phyloP scores from a whole-genome alignment of 208 protist genomes.

The Lotmaria passim region DNA sequence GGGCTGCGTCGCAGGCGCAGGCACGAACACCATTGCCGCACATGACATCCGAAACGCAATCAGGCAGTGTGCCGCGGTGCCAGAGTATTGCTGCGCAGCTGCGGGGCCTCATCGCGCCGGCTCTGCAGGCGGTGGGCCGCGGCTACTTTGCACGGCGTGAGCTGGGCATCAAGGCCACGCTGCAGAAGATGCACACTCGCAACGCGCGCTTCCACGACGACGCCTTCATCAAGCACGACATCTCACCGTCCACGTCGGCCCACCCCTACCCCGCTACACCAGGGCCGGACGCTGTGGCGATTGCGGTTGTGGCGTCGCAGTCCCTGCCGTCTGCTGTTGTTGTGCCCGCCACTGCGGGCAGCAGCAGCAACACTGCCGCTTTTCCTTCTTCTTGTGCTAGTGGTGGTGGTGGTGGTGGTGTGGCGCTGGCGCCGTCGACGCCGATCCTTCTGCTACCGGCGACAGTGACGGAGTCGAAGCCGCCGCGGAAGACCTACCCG shows the following conservation, averaged over 20 bases:
- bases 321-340: neutral
- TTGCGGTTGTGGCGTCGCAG: neutral
- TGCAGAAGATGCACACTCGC: neutral
- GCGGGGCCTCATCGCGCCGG: conserved; percentile 8
- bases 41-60: neutral
- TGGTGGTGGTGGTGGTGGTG: neutral
- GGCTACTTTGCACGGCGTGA: conserved; percentile 35
- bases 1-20: neutral
- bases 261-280: neutral
- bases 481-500: neutral
- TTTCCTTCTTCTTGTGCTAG: neutral
- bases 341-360: neutral
- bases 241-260: neutral
- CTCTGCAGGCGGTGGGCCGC: conserved; percentile 41
- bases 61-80: neutral
- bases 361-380: neutral
- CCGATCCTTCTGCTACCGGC: neutral
- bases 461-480: neutral
- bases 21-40: neutral
- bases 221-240: neutral
- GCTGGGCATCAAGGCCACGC: neutral
- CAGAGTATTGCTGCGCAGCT: conserved; percentile 19
- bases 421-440: neutral
- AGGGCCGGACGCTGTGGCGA: neutral
- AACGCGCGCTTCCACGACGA: neutral